phyloP scores from a whole-genome alignment of 1,284 basidiomycete genomes.

The Cutaneotrichosporon spelunceum region DNA sequence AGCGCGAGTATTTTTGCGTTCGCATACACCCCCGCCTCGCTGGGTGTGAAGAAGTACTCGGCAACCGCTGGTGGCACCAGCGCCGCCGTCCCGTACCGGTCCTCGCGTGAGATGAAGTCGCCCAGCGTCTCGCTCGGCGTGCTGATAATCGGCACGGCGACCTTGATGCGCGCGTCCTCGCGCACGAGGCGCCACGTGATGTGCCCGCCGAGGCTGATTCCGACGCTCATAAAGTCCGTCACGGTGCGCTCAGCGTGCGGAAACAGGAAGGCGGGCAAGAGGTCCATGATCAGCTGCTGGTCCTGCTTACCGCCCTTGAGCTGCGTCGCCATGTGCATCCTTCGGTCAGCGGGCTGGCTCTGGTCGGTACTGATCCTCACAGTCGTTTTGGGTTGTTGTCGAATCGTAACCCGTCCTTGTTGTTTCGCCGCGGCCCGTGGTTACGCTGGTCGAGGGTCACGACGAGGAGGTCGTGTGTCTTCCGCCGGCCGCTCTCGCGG shows the following conservation, averaged over 20 bases:
- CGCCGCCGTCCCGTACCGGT: constrained; percentile 59
- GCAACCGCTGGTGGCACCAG: constrained; percentile 32
- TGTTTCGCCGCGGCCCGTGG: constrained; percentile 62
- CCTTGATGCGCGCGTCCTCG: constrained; percentile 65
- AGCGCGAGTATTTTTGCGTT: constrained; percentile 68
- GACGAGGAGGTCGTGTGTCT: constrained; percentile 40
- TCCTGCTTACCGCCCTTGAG: constrained; percentile 67
- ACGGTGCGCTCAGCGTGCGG: constrained; percentile 65
- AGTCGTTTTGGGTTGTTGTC: constrained; percentile 62
- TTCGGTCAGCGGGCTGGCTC: constrained; percentile 9
- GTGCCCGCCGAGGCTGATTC: constrained; percentile 38
- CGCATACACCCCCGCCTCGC: constrained; percentile 56
- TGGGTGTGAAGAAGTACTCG: constrained; percentile 58
- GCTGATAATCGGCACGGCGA: constrained; percentile 70
- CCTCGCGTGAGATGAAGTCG: constrained; percentile 55
- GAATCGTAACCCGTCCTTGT: constrained; percentile 62
- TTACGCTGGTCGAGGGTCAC: constrained; percentile 65
- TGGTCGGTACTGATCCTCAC: constrained; percentile 31
- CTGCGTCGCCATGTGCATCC: constrained; percentile 69
- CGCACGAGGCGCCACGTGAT: constrained; percentile 13
- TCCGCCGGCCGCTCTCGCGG: constrained; percentile 12
- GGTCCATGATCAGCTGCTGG: constrained; percentile 75
- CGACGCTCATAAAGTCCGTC: constrained; percentile 61
- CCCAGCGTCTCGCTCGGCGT: constrained; percentile 70
- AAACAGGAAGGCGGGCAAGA: constrained; percentile 73